A percentile compares a stretch with the other conserved stretches of the same genome.
Conservation (phyloP, 2,329 filamentous ascomycete genomes). For the Clarireedia homoeocarpa region DNA sequence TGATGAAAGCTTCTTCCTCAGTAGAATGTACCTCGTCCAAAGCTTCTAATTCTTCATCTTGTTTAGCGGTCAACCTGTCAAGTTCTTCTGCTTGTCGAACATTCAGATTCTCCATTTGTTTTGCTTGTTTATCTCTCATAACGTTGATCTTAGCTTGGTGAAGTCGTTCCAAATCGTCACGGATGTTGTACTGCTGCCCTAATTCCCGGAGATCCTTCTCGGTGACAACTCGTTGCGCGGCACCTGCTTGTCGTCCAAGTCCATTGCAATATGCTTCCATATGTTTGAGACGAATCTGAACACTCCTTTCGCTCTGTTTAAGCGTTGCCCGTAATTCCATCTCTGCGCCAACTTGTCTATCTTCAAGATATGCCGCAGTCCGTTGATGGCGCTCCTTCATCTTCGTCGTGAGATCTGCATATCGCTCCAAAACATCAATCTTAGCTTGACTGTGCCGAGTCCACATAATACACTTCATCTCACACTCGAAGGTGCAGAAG, state of each 20-base stretch:
- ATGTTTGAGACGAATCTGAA: slow-evolving; percentile 51
- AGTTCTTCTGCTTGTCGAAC: slow-evolving; percentile 47
- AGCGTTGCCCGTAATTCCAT: slow-evolving; percentile 48
- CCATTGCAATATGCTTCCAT: slow-evolving; percentile 60
- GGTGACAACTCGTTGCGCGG: slow-evolving; percentile 47
- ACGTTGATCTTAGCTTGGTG: slow-evolving; percentile 57
- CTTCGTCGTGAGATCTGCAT: slow-evolving; percentile 40
- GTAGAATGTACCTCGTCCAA: slow-evolving; percentile 39
- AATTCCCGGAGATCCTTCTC: slow-evolving; percentile 51
- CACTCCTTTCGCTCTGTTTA: slow-evolving; percentile 49
- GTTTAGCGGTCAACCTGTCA: slow-evolving; percentile 37
- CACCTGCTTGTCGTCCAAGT: slow-evolving; percentile 36
- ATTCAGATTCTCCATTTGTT: slow-evolving; percentile 51
- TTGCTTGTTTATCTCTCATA: slow-evolving; percentile 55
- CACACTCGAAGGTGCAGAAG: slow-evolving; percentile 42
- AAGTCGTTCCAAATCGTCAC: slow-evolving; percentile 50
- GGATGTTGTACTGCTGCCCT: slow-evolving; percentile 51
- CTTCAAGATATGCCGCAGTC: slow-evolving; percentile 48
- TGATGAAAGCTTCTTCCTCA: slow-evolving; percentile 42
- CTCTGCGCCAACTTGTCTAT: slow-evolving; percentile 54
- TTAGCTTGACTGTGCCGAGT: slow-evolving; percentile 43
- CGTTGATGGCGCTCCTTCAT: slow-evolving; percentile 48
- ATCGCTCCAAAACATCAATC: slow-evolving; percentile 38
- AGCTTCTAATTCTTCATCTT: slow-evolving; percentile 40
- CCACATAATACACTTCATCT: slow-evolving; percentile 42